These are phyloP conservation scores for Eutypella sp. DNA, from an alignment of 2,329 filamentous ascomycete species.

Conservation along the genomic window DNA sequence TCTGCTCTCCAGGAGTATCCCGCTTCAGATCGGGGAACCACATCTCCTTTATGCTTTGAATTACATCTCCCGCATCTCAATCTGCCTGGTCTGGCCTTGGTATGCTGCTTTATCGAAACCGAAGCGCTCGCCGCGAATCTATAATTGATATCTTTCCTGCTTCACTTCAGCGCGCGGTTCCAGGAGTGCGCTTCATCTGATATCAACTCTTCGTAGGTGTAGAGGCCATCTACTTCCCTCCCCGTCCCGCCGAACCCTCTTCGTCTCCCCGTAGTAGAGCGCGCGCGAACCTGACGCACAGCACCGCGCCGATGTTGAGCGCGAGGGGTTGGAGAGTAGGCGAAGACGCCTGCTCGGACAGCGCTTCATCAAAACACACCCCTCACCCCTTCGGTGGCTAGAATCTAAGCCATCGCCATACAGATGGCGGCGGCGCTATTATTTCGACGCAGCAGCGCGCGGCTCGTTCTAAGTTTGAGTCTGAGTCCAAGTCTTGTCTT, in stretches of 20 bases:
- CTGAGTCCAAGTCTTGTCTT: too few relatives aligned
- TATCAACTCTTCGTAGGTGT: conserved; percentile 13
- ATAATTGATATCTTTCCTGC: conserved; percentile 7
- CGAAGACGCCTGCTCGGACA: conserved; percentile 13
- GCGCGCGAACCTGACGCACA: conserved; percentile 24
- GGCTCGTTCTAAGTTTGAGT: too few relatives aligned
- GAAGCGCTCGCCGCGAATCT: too few relatives aligned
- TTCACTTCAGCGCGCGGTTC: conserved; percentile 29
- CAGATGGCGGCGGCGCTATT: neutral
- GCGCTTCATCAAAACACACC: conserved; percentile 3
- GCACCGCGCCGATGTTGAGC: too few relatives aligned
- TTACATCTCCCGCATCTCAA: too few relatives aligned
- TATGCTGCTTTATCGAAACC: neutral
- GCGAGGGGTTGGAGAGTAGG: conserved; percentile 4
- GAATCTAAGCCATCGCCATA: conserved; percentile 13
- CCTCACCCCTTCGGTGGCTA: conserved; percentile 13
- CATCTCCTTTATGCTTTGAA: too few relatives aligned
- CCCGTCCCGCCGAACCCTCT: conserved; percentile 4
- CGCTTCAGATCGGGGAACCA: too few relatives aligned
- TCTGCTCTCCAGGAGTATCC: too few relatives aligned
- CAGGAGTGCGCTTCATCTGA: conserved; percentile 16
- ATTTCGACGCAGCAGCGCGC: neutral
- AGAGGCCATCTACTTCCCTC: conserved; percentile 14
- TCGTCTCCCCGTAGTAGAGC: conserved; percentile 10
- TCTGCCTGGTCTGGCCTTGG: neutral